Percentiles rank a stretch among this genome's conserved stretches.
Evolutionary conservation across 1,139 yeast species (phyloP).

Genomic region (Geotrichum macrosporum): DNA sequence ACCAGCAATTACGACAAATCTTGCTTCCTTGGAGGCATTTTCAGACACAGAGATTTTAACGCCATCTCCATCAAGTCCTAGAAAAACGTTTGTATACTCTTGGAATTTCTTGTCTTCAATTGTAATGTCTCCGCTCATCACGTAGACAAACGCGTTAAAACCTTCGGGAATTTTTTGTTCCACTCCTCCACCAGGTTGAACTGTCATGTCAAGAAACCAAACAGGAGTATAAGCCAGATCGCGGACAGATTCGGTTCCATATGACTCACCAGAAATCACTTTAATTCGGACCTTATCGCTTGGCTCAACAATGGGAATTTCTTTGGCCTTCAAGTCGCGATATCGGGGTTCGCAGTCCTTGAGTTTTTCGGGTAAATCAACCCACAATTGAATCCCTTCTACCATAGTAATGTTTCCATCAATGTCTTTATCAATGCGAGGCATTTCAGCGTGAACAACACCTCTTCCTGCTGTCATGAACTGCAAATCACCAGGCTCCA

Average conservation of each 20-base stretch:
- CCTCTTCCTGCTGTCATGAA: constrained; percentile 96
- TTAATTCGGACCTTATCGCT: constrained; percentile 62
- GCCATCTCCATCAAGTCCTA: constrained; percentile 35
- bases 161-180: constrained; percentile 55
- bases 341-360: constrained; percentile 70
- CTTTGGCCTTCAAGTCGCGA: constrained; percentile 66
- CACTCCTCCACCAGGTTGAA: constrained; percentile 66
- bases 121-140: constrained; percentile 57
- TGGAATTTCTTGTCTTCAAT: constrained; percentile 41
- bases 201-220: constrained; percentile 61
- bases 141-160: constrained; percentile 64
- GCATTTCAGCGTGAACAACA: constrained; percentile 82
- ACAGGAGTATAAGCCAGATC: constrained; percentile 79
- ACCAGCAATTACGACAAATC: constrained; percentile 73
- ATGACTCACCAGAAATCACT: constrained; percentile 72
- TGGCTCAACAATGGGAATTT: constrained; percentile 63
- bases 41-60: constrained; percentile 31
- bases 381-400: constrained; percentile 79
- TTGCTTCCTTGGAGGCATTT: constrained; percentile 35
- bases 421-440: constrained; percentile 46
- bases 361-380: constrained; percentile 67
- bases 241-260: constrained; percentile 68
- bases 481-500: constrained; percentile 82
- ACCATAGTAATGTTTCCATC: constrained; percentile 30
- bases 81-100: constrained; percentile 40